phyloP scores from a whole-genome alignment of 257 asterid species.

The Rauvolfia tetraphylla region DNA sequence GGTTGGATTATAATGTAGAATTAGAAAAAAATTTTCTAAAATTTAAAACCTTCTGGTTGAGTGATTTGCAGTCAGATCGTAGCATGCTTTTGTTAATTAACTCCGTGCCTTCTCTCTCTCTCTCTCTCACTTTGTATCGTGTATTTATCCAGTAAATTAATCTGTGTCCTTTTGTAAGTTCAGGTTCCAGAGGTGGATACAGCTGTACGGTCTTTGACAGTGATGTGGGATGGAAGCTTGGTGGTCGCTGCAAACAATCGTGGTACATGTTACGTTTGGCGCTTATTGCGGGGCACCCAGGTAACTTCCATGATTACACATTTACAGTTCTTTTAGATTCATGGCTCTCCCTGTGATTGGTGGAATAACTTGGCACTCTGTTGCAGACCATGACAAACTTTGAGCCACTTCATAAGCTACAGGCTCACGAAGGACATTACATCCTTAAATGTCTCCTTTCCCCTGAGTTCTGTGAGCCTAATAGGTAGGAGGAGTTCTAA shows the following conservation, averaged over 20 bases:
- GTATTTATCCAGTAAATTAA: background rate
- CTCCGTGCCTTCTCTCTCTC: too few species aligned
- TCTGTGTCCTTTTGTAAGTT: background rate
- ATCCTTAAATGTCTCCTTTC: conserved; percentile 95
- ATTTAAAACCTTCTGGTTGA: background rate
- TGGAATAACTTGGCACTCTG: conserved; percentile 10
- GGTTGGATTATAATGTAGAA: background rate
- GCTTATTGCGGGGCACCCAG: conserved; percentile 82
- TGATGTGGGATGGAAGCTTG: conserved; percentile 99
- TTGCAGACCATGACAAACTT: conserved; percentile 96
- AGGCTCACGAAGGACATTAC: conserved; percentile 76
- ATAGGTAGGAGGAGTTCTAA: conserved; percentile 45
- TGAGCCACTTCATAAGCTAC: conserved; percentile 96
- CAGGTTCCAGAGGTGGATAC: conserved; percentile 99
- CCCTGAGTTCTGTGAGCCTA: conserved; percentile 89
- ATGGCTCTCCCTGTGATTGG: background rate
- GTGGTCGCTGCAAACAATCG: conserved; percentile 93
- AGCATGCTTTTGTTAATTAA: background rate
- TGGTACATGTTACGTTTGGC: conserved; percentile 97
- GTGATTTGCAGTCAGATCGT: background rate
- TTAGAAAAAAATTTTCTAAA: background rate
- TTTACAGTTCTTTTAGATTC: conserved; percentile 12
- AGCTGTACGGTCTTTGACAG: conserved; percentile 85
- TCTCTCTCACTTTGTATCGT: background rate
- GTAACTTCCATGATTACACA: conserved; percentile 27